phyloP scores from a whole-genome alignment of 495 filamentous ascomycete genomes.

The Tuber umbilicatum region DNA sequence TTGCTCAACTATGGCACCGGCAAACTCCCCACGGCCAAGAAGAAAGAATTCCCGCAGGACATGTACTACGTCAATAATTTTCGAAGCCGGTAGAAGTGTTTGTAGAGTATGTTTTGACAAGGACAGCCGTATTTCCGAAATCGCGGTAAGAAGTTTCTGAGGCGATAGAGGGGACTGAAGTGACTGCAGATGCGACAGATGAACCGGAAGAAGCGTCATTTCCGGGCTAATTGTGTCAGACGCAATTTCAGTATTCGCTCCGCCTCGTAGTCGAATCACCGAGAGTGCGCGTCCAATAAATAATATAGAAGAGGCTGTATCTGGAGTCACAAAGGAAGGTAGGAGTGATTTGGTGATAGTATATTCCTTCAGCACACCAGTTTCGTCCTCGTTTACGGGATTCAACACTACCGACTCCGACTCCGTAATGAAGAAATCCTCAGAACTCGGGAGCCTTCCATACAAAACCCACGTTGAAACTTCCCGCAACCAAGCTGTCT shows the following conservation, averaged over 20 bases:
- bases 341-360: slow-evolving; percentile 52
- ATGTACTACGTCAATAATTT: slow-evolving; percentile 67
- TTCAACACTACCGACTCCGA: slow-evolving; percentile 43
- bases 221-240: slow-evolving; percentile 50
- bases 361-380: slow-evolving; percentile 50
- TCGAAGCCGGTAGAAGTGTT: slow-evolving; percentile 66
- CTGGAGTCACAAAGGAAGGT: slow-evolving; percentile 68
- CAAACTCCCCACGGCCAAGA: slow-evolving; percentile 83
- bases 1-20: slow-evolving; percentile 72
- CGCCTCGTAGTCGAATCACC: slow-evolving; percentile 57
- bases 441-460: slow-evolving; percentile 63
- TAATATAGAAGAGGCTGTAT: slow-evolving; percentile 73
- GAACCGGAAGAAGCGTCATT: slow-evolving; percentile 60
- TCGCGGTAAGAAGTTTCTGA: slow-evolving; percentile 59
- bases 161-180: slow-evolving; percentile 67
- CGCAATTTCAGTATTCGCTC: slow-evolving; percentile 36
- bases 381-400: slow-evolving; percentile 42
- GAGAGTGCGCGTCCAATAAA: slow-evolving; percentile 88
- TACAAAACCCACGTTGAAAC: slow-evolving; percentile 83
- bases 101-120: slow-evolving; percentile 75
- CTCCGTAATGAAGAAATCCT: slow-evolving; percentile 72
- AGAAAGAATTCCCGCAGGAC: slow-evolving; percentile 82
- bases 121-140: slow-evolving; percentile 69
- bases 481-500: slow-evolving; percentile 86
- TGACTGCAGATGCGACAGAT: slow-evolving; percentile 64